These are phyloP conservation scores for Blastocystis hominis DNA, from an alignment of 352 stramenopile genomes.

Conservation along the genomic window DNA sequence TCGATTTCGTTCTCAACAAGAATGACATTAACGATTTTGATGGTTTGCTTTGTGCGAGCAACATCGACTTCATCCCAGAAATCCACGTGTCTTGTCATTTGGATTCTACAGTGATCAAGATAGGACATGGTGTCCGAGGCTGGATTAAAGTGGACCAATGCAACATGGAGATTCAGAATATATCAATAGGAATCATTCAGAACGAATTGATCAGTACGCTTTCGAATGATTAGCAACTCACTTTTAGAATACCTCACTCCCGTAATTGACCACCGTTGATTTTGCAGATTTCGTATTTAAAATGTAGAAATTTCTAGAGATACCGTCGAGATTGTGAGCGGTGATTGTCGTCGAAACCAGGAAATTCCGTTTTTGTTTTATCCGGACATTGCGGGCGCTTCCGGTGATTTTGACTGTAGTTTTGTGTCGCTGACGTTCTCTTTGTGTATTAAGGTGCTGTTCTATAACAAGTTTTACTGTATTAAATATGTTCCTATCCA, in stretches of 20 bases:
- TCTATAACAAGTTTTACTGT: conserved; percentile 37
- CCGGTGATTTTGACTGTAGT: not conserved
- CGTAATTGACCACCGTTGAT: not conserved
- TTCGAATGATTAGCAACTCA: too few relatives aligned
- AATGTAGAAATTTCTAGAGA: conserved; percentile 7
- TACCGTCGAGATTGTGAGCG: conserved; percentile 34
- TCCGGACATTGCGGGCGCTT: not conserved
- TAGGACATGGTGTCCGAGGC: not conserved
- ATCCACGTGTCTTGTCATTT: conserved; percentile 18
- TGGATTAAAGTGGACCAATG: conserved; percentile 21
- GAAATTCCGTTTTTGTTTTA: conserved; percentile 46
- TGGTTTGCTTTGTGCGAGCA: conserved; percentile 13
- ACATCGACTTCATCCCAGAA: conserved; percentile 32
- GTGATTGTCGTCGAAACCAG: conserved; percentile 20
- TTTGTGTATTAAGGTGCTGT: conserved; percentile 5
- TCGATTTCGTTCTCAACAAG: conserved; percentile 3
- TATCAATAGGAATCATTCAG: conserved; percentile 27
- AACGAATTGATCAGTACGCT: not conserved
- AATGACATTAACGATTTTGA: conserved; percentile 52
- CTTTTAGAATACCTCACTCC: too few relatives aligned
- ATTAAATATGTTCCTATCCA: conserved; percentile 43
- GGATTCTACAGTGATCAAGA: not conserved
- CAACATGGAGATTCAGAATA: conserved; percentile 49
- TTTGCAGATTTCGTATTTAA: too few relatives aligned
- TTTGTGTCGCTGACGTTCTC: not conserved